Evolutionary conservation across 441 rosid species (phyloP), one percentile per base, ranked within the genome.

Genomic region (Populus hybrid): DNA sequence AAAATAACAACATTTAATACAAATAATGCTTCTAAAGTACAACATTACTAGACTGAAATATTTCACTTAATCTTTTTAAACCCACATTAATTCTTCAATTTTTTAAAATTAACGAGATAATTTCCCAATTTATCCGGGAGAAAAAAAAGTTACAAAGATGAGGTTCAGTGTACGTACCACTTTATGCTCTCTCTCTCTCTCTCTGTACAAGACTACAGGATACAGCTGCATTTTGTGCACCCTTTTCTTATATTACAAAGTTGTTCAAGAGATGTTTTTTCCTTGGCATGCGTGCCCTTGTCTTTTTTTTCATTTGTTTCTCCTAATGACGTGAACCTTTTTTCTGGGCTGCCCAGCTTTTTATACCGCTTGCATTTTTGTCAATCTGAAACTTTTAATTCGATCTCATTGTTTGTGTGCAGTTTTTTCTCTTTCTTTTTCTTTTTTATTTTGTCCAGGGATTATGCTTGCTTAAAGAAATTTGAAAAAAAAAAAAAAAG

Each of bases 241-340:
- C 35, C 46, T 40, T 40, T 10, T 12, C 20, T 12, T 14, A 34
- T 5, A 34, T 34, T 34, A 46, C 14, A 12, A 46, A 46, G 57
- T 14, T 14, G 57, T 46, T 46, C 57, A 14, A 46, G 6, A 42
- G 5, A 14, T 12, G 57, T 46, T 46, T 14, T 75, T 70, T 73
- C 66, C n/a, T 72, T 72, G 81, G 72, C 65, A 72, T 14, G 34
- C 46, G 80, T 59, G 74, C 68, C 76, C 40, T 4, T 20, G 57
- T 12, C 16, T 12, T 46, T 3, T 4, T 42, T 46, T 46, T 12
- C 6, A 46, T 14, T 14, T 4, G 20, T 46, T 46, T 46, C 16
- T 12, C 0, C 16, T 12, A 5, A 46, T 4, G 18, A 46, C 18
- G 5, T 4, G 6, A 42, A 14, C 57, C 57, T 14, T 46, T 32